Evolutionary conservation across 169 alveolate species (phyloP).

Genomic region (Cryptosporidium andersoni): DNA sequence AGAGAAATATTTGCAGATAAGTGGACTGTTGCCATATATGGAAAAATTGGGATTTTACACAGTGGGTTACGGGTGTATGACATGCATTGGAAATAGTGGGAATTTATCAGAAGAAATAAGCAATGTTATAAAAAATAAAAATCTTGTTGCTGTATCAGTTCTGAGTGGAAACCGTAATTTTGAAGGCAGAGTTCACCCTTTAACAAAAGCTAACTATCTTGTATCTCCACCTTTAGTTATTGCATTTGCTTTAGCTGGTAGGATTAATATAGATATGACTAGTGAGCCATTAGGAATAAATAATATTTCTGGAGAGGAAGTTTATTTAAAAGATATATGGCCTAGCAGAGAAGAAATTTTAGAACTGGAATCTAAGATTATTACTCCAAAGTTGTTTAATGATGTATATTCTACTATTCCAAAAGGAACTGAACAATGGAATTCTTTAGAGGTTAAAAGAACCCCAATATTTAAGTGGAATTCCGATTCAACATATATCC

Average conservation of each 20-base stretch:
- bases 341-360: constrained; percentile 89
- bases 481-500: too few species aligned
- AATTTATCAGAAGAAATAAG: constrained; percentile 91
- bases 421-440: too few species aligned
- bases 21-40: too few species aligned
- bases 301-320: constrained; percentile 85
- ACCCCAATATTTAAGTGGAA: too few species aligned
- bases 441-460: too few species aligned
- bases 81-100: constrained; percentile 97
- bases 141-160: constrained; percentile 92
- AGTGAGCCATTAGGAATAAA: constrained; percentile 89
- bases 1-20: too few species aligned
- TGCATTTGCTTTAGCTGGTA: constrained; percentile 95
- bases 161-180: constrained; percentile 94
- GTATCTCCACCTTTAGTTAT: constrained; percentile 98
- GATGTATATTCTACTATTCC: too few species aligned
- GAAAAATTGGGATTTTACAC: too few species aligned
- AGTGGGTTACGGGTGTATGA: constrained; percentile 91
- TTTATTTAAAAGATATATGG: constrained; percentile 90
- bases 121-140: constrained; percentile 86
- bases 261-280: constrained; percentile 89
- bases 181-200: constrained; percentile 95
- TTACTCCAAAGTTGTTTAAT: constrained; percentile 16
- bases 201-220: constrained; percentile 93
- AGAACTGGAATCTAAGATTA: constrained; percentile 78